Conservation (phyloP, 179 eudicot species). For the Spergularia azorica region DNA sequence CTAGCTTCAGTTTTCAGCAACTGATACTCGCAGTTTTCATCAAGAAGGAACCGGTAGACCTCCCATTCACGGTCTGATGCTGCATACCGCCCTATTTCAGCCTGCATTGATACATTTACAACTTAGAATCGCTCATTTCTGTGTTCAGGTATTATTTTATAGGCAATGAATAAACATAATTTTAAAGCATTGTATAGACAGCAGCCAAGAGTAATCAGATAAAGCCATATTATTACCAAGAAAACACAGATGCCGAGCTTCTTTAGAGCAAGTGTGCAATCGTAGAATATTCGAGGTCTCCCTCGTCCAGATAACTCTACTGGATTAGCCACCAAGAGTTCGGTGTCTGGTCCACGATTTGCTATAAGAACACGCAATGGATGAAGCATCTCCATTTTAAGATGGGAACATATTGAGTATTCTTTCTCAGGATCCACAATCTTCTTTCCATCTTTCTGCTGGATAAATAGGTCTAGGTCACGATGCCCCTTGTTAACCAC, state of each 20-base stretch:
- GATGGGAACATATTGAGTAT: slow-evolving; percentile 45
- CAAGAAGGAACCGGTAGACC: slow-evolving; percentile 79
- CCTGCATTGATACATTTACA: slow-evolving; percentile 41
- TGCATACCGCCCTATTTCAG: slow-evolving; percentile 82
- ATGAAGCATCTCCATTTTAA: slow-evolving; percentile 75
- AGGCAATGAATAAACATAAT: too few species aligned
- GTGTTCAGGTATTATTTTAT: too few species aligned
- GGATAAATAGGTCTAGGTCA: slow-evolving; percentile 70
- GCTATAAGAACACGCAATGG: slow-evolving; percentile 73
- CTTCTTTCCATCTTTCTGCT: slow-evolving; percentile 63
- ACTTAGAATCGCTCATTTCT: slow-evolving; percentile 2
- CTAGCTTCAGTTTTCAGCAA: slow-evolving; percentile 49
- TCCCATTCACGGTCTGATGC: slow-evolving; percentile 84
- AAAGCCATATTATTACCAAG: slow-evolving; percentile 52
- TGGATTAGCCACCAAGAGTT: slow-evolving; percentile 84
- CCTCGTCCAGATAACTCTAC: slow-evolving; percentile 78
- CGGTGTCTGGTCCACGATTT: slow-evolving; percentile 91
- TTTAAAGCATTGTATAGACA: too few species aligned
- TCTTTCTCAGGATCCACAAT: slow-evolving; percentile 59
- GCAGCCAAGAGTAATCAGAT: neutral
- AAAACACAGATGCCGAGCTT: slow-evolving; percentile 68
- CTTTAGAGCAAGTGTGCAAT: slow-evolving; percentile 73
- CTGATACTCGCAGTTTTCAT: slow-evolving; percentile 61
- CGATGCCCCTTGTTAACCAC: slow-evolving; percentile 56
- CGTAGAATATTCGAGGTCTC: slow-evolving; percentile 82